Percentiles rank a stretch among this genome's conserved stretches.
Conservation (phyloP, 2,329 filamentous ascomycete genomes). For the Calonectria montana region DNA sequence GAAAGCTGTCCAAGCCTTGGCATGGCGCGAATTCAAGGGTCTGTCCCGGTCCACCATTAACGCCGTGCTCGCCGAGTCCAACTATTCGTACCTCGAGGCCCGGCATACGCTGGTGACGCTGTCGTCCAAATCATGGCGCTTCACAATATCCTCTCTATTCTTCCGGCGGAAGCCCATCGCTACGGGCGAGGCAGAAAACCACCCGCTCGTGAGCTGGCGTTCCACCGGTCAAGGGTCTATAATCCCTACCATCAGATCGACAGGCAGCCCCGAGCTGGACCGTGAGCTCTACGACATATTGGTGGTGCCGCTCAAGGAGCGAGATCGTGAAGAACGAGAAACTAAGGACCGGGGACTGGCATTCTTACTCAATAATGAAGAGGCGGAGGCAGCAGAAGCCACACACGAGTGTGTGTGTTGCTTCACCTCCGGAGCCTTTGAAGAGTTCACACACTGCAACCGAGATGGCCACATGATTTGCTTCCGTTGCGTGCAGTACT, state of each 20-base stretch:
- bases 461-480: constrained; percentile 78
- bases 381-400: constrained; percentile 67
- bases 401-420: constrained; percentile 83
- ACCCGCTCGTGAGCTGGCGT: constrained; percentile 73
- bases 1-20: constrained; percentile 73
- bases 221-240: constrained; percentile 66
- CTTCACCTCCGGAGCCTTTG: constrained; percentile 76
- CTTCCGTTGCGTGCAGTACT: constrained; percentile 83
- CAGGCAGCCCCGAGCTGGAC: constrained; percentile 73
- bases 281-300: constrained; percentile 70
- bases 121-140: constrained; percentile 81
- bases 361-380: constrained; percentile 64
- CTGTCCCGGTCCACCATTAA: constrained; percentile 79
- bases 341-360: constrained; percentile 66
- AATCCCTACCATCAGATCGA: constrained; percentile 72
- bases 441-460: constrained; percentile 80
- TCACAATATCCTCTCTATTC: constrained; percentile 78
- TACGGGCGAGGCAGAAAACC: constrained; percentile 65
- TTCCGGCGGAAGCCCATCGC: constrained; percentile 70
- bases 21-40: constrained; percentile 81
- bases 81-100: constrained; percentile 81
- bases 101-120: constrained; percentile 76
- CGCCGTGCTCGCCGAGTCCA: constrained; percentile 83
- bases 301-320: constrained; percentile 63
- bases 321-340: constrained; percentile 57